phyloP scores from a whole-genome alignment of 148 eudicot species.

The Euryodendron excelsum region DNA sequence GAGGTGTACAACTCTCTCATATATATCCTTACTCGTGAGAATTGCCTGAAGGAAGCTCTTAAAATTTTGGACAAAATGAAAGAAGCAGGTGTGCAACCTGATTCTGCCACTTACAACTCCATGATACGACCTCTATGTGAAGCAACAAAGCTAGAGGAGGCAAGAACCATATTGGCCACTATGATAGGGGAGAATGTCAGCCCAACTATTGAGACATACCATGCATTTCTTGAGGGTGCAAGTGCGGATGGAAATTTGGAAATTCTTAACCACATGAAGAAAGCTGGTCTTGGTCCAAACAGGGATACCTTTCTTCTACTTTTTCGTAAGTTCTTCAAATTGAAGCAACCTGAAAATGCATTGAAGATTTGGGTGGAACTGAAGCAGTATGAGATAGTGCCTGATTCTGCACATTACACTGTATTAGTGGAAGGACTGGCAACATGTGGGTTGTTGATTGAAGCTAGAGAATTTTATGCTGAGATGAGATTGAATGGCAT shows the following conservation, averaged over 20 bases:
- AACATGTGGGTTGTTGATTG: slow-evolving; percentile 44
- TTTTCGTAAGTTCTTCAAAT: slow-evolving; percentile 50
- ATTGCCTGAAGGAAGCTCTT: slow-evolving; percentile 72
- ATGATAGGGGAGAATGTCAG: slow-evolving; percentile 53
- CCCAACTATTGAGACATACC: slow-evolving; percentile 72
- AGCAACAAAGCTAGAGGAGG: slow-evolving; percentile 60
- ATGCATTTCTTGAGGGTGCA: slow-evolving; percentile 55
- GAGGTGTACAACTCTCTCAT: slow-evolving; percentile 76
- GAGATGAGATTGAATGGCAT: slow-evolving; percentile 66
- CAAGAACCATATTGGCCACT: slow-evolving; percentile 44
- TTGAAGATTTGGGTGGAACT: slow-evolving; percentile 73
- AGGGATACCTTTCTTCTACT: slow-evolving; percentile 49
- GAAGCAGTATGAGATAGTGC: slow-evolving; percentile 46
- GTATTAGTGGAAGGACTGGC: slow-evolving; percentile 56
- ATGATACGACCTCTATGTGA: slow-evolving; percentile 80
- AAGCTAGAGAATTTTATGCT: slow-evolving; percentile 66
- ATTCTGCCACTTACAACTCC: slow-evolving; percentile 59
- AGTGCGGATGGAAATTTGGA: slow-evolving; percentile 48
- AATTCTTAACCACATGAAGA: slow-evolving; percentile 60
- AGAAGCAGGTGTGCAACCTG: slow-evolving; percentile 52
- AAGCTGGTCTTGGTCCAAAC: slow-evolving; percentile 67
- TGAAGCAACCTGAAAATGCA: slow-evolving; percentile 58
- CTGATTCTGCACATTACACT: slow-evolving; percentile 48
- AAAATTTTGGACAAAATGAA: slow-evolving; percentile 56
- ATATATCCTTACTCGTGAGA: slow-evolving; percentile 65